Conservation (phyloP, 106 monocot genomes). For the Acorus calamus region DNA sequence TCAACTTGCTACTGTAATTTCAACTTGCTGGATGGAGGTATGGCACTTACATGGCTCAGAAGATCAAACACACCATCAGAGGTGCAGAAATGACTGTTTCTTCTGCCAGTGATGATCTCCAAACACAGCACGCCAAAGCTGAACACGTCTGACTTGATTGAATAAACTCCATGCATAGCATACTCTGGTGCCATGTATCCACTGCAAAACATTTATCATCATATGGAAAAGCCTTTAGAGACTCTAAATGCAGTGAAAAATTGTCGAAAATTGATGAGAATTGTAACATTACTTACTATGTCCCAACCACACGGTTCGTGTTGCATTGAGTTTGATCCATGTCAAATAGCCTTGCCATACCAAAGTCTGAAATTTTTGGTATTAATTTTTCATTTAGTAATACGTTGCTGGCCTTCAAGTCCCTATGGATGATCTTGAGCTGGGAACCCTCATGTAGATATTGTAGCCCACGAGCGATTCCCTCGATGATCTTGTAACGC, state of each 20-base stretch:
- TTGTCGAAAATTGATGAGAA: not conserved
- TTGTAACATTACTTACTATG: conserved; percentile 3
- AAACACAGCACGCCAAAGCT: too few relatives aligned
- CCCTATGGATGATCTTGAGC: conserved; percentile 14
- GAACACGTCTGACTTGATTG: too few relatives aligned
- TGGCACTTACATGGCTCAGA: too few relatives aligned
- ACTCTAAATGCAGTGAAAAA: not conserved
- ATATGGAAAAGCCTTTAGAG: too few relatives aligned
- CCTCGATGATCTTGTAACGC: conserved; percentile 7
- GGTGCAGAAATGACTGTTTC: too few relatives aligned
- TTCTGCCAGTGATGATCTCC: too few relatives aligned
- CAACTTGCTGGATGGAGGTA: too few relatives aligned
- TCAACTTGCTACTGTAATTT: too few relatives aligned
- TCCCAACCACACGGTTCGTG: conserved; percentile 7
- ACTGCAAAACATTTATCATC: too few relatives aligned
- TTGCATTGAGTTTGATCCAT: conserved; percentile 2
- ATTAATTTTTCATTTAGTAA: conserved; percentile 8
- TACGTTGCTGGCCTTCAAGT: conserved; percentile 21
- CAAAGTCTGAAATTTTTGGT: conserved; percentile 11
- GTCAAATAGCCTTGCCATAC: conserved; percentile 7
- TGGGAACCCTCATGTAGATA: conserved; percentile 15
- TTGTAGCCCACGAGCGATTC: conserved; percentile 12
- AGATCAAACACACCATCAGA: too few relatives aligned
- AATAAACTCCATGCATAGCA: not conserved
- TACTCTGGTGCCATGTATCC: not conserved